phyloP scores from a whole-genome alignment of 2,329 filamentous ascomycete genomes.

The Triangularia setosa region DNA sequence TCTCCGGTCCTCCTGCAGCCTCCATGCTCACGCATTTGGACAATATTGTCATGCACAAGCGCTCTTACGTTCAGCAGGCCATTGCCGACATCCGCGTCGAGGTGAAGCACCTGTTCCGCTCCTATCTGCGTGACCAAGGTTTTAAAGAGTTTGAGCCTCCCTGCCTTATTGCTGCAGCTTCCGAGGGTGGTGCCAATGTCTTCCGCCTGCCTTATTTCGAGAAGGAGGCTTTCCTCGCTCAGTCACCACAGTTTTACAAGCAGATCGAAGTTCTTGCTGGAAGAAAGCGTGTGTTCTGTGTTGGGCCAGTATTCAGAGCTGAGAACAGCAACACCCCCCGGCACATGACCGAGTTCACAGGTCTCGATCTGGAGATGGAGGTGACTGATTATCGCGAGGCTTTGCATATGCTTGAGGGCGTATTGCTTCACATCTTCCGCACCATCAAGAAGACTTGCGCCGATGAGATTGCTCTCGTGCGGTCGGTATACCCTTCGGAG shows the following conservation, averaged over 20 bases:
- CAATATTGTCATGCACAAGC: conserved; percentile 89
- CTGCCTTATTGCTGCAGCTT: conserved; percentile 82
- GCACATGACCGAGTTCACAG: conserved; percentile 81
- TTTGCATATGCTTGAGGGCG: conserved; percentile 64
- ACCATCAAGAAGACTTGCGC: conserved; percentile 51
- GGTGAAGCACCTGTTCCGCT: conserved; percentile 38
- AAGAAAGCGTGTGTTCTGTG: conserved; percentile 72
- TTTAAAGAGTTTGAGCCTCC: conserved; percentile 88
- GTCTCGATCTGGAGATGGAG: conserved; percentile 87
- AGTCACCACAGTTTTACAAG: conserved; percentile 77
- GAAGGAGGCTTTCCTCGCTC: conserved; percentile 64
- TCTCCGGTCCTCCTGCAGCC: conserved; percentile 59
- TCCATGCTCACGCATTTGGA: conserved; percentile 81
- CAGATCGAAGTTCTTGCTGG: conserved; percentile 74
- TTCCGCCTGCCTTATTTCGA: conserved; percentile 90
- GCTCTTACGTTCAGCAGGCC: conserved; percentile 85
- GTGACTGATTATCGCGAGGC: conserved; percentile 81
- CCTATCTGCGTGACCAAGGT: conserved; percentile 67
- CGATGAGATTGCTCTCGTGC: conserved; percentile 68
- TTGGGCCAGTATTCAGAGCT: conserved; percentile 79
- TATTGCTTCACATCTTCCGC: conserved; percentile 76
- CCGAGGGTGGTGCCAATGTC: conserved; percentile 89
- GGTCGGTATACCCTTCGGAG: conserved; percentile 71
- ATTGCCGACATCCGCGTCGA: conserved; percentile 53
- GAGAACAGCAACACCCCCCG: conserved; percentile 81